A percentile compares a stretch with the other conserved stretches of the same genome.
phyloP scores from a whole-genome alignment of 2,329 filamentous ascomycete species.

The Incumbomyces lentus region DNA sequence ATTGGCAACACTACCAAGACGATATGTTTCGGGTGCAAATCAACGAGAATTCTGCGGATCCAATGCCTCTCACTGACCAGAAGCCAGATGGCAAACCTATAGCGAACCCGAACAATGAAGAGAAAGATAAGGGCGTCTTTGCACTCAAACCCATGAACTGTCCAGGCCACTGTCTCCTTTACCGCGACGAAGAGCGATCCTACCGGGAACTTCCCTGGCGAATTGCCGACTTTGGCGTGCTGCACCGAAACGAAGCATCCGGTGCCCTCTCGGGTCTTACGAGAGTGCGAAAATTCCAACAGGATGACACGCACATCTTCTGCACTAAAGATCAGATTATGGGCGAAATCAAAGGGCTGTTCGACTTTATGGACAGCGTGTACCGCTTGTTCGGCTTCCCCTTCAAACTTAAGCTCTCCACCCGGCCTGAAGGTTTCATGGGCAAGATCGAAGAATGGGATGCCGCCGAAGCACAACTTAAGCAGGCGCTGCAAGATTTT shows the following conservation, averaged over 20 bases:
- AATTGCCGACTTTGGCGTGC: slow-evolving; percentile 88
- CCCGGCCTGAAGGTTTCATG: slow-evolving; percentile 77
- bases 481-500: slow-evolving; percentile 70
- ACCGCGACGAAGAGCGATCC: slow-evolving; percentile 69
- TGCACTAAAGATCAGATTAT: slow-evolving; percentile 70
- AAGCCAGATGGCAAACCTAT: slow-evolving; percentile 14
- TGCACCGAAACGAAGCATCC: slow-evolving; percentile 91
- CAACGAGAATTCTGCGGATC: slow-evolving; percentile 18
- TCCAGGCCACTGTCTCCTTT: slow-evolving; percentile 84
- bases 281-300: slow-evolving; percentile 84
- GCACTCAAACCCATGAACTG: slow-evolving; percentile 98
- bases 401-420: slow-evolving; percentile 92
- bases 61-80: slow-evolving; percentile 17
- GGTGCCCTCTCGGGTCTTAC: slow-evolving; percentile 85
- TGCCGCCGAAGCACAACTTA: slow-evolving; percentile 71
- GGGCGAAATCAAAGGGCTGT: slow-evolving; percentile 68
- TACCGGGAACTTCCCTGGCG: slow-evolving; percentile 85
- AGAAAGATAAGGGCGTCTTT: slow-evolving; percentile 66
- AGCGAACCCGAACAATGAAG: slow-evolving; percentile 26
- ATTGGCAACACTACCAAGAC: slow-evolving; percentile 88
- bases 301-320: slow-evolving; percentile 96
- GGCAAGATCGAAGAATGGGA: slow-evolving; percentile 83
- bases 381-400: slow-evolving; percentile 77
- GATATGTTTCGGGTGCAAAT: slow-evolving; percentile 83
- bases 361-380: slow-evolving; percentile 74